phyloP scores from a whole-genome alignment of 2,329 filamentous ascomycete species.

The Talaromyces verruculosus region DNA sequence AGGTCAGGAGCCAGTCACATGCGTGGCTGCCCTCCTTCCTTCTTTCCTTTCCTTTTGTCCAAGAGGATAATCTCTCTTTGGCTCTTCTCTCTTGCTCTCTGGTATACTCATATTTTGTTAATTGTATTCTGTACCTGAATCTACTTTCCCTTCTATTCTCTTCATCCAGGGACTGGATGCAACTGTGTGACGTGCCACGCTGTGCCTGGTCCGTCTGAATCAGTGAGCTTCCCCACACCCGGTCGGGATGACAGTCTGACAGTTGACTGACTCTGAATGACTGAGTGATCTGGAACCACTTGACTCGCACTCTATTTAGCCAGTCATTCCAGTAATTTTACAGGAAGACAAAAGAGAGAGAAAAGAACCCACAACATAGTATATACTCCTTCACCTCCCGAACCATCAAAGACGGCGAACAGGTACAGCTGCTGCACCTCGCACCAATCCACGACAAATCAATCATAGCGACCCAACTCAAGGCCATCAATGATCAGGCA shows the following conservation, averaged over 20 bases:
- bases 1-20: neutral
- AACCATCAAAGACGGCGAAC: neutral
- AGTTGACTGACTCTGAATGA: neutral
- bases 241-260: neutral
- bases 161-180: neutral
- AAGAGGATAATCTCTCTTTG: neutral
- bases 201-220: slow-evolving; percentile 2
- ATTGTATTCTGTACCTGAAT: slow-evolving; percentile 1
- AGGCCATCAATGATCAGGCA: slow-evolving; percentile 15
- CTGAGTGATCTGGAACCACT: neutral
- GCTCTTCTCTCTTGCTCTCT: neutral
- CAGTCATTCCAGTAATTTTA: neutral
- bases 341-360: neutral
- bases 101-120: no score
- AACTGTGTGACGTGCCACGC: slow-evolving; percentile 7
- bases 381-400: neutral
- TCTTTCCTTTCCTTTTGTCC: neutral
- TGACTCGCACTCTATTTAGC: neutral
- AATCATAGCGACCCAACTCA: slow-evolving; percentile 8
- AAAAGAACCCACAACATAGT: neutral
- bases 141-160: neutral
- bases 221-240: slow-evolving; percentile 9
- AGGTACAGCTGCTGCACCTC: slow-evolving; percentile 2
- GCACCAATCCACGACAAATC: neutral
- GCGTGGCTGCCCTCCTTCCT: neutral